phyloP scores from a whole-genome alignment of 331 rosid species.

The Erythrophleum ivorense region DNA sequence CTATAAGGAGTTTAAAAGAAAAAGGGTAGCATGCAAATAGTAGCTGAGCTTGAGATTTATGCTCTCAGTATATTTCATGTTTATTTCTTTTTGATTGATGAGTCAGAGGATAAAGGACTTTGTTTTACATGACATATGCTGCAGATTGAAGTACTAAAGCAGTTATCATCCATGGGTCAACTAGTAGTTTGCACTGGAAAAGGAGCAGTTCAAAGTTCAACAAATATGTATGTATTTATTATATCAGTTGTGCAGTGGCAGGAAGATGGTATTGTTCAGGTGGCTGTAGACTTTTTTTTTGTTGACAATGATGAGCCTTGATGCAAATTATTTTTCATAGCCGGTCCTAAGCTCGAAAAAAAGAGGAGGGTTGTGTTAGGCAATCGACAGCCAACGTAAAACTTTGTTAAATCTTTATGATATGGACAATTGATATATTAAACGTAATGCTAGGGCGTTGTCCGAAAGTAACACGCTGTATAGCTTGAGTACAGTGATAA shows the following conservation, averaged over 20 bases:
- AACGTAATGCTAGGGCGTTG: no score
- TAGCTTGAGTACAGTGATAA: no score
- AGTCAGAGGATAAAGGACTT: slow-evolving; percentile 35
- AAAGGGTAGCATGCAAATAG: slow-evolving; percentile 10
- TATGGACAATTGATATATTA: no score
- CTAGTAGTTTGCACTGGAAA: slow-evolving; percentile 89
- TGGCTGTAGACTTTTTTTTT: no score
- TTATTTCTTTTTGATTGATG: slow-evolving; percentile 39
- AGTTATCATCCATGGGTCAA: slow-evolving; percentile 90
- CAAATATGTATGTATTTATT: slow-evolving; percentile 74
- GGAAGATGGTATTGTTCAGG: no score
- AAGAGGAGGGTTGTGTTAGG: no score
- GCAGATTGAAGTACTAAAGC: slow-evolving; percentile 97
- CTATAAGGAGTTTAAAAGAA: slow-evolving; percentile 16
- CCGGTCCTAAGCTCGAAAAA: no score
- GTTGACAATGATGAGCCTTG: no score
- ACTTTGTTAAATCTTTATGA: no score
- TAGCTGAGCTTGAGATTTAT: slow-evolving; percentile 39
- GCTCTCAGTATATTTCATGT: slow-evolving; percentile 23
- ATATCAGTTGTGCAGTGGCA: neutral
- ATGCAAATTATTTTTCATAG: no score
- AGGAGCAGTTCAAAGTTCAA: slow-evolving; percentile 80
- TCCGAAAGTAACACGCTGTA: no score
- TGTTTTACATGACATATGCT: slow-evolving; percentile 47
- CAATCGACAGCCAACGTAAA: no score